Evolutionary conservation across 176 grass and related monocot species (phyloP).

Genomic region (Carex myosuroides): DNA sequence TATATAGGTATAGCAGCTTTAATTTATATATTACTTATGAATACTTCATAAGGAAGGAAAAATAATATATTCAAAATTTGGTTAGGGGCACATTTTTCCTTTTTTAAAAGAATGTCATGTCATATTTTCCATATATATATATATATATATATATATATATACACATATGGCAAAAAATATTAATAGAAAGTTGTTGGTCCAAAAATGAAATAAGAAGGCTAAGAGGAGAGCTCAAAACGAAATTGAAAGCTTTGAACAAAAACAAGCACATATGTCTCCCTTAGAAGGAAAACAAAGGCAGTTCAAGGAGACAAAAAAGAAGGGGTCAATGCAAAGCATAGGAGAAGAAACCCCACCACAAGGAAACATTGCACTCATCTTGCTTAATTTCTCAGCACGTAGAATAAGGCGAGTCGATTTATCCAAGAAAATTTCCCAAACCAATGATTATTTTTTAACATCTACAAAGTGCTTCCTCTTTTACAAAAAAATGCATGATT

Average conservation of each 20-base stretch:
- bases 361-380: constrained; percentile 19
- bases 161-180: background rate
- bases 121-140: background rate
- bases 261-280: constrained; percentile 27
- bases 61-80: background rate
- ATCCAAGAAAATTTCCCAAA: constrained; percentile 25
- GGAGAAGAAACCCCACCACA: constrained; percentile 3
- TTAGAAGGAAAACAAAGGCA: constrained; percentile 4
- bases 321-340: constrained; percentile 16
- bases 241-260: constrained; percentile 24
- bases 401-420: constrained; percentile 19
- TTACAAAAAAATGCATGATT: background rate
- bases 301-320: constrained; percentile 22
- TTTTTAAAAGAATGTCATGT: background rate
- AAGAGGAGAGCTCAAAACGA: constrained; percentile 17
- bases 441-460: constrained; percentile 16
- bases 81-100: background rate
- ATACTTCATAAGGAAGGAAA: background rate
- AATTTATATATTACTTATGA: too few species aligned
- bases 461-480: constrained; percentile 1
- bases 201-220: background rate
- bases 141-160: background rate
- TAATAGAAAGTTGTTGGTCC: background rate
- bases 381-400: constrained; percentile 17
- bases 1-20: too few species aligned